These are phyloP conservation scores for Thalassiosira allenii DNA, from an alignment of 352 stramenopile genomes.

Conservation along the genomic window DNA sequence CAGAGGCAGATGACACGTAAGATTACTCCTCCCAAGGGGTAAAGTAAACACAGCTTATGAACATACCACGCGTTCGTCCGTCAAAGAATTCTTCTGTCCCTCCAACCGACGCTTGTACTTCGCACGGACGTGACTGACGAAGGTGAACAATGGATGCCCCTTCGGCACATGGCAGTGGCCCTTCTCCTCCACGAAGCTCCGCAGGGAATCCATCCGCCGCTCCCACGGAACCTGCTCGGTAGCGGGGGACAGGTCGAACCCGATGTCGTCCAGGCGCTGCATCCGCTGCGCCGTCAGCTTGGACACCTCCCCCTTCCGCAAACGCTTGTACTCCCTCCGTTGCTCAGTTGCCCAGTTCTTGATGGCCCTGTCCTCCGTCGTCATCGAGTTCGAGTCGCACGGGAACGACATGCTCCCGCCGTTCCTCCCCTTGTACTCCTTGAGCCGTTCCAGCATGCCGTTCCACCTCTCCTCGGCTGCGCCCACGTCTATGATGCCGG, in stretches of 20 bases:
- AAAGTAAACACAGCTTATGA: neutral
- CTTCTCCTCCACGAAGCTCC: slow-evolving; percentile 48
- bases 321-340: slow-evolving; percentile 49
- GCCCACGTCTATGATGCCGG: too few relatives aligned
- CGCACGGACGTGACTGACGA: too few relatives aligned
- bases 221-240: slow-evolving; percentile 44
- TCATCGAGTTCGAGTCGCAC: neutral
- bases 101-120: neutral
- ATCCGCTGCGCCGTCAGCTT: slow-evolving; percentile 53
- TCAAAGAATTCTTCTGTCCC: slow-evolving; percentile 22
- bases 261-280: slow-evolving; percentile 49
- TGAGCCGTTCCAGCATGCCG: slow-evolving; percentile 45
- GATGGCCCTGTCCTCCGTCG: neutral
- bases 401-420: slow-evolving; percentile 4
- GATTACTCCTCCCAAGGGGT: neutral
- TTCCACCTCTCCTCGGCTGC: too few relatives aligned
- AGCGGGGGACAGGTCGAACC: slow-evolving; percentile 46
- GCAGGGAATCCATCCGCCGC: slow-evolving; percentile 52
- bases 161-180: slow-evolving; percentile 56
- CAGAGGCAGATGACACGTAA: neutral
- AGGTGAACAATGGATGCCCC: too few relatives aligned
- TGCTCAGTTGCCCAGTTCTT: slow-evolving; percentile 40
- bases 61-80: slow-evolving; percentile 19
- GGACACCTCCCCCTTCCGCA: slow-evolving; percentile 37
- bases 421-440: slow-evolving; percentile 34